Evolutionary conservation across 768 basidiomycete genomes (phyloP).

Genomic region (Phanerochaete carnosa): DNA sequence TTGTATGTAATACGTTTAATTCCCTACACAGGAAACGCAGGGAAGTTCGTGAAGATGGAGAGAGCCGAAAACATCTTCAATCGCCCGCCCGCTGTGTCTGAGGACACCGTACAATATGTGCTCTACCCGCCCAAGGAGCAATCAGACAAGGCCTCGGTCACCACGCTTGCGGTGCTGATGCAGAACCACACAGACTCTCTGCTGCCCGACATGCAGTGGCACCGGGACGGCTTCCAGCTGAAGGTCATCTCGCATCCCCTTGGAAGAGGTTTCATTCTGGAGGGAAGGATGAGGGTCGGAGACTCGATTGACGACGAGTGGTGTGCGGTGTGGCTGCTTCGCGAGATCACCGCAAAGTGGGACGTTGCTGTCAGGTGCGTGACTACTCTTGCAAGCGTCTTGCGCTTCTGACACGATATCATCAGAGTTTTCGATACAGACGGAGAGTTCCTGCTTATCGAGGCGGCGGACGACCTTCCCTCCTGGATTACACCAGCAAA

Average conservation of each 20-base stretch:
- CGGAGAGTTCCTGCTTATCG: slow-evolving; percentile 94
- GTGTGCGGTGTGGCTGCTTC: slow-evolving; percentile 88
- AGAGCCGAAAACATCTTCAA: slow-evolving; percentile 53
- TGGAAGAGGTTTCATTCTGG: slow-evolving; percentile 53
- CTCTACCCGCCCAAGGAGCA: slow-evolving; percentile 58
- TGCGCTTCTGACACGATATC: not conserved
- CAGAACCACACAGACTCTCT: slow-evolving; percentile 48
- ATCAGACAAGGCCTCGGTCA: slow-evolving; percentile 57
- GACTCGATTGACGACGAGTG: slow-evolving; percentile 99
- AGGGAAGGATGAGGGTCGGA: slow-evolving; percentile 87
- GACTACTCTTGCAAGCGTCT: not conserved
- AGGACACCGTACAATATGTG: slow-evolving; percentile 80
- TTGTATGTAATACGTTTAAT: not conserved
- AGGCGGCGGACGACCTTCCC: slow-evolving; percentile 88
- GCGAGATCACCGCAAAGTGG: slow-evolving; percentile 73
- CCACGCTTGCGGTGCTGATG: slow-evolving; percentile 69
- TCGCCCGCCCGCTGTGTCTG: slow-evolving; percentile 71
- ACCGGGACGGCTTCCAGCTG: slow-evolving; percentile 79
- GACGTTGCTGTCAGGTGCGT: slow-evolving; percentile 76
- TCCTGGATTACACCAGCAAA: slow-evolving; percentile 90
- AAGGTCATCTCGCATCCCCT: slow-evolving; percentile 55
- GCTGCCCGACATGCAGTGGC: slow-evolving; percentile 72
- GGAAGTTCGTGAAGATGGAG: slow-evolving; percentile 18
- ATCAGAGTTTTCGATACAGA: slow-evolving; percentile 80
- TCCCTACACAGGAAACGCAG: not conserved